Evolutionary conservation across 2,329 filamentous ascomycete species (phyloP), one percentile per base, ranked within the genome.

Genomic region (Aspergillus neoniger): DNA sequence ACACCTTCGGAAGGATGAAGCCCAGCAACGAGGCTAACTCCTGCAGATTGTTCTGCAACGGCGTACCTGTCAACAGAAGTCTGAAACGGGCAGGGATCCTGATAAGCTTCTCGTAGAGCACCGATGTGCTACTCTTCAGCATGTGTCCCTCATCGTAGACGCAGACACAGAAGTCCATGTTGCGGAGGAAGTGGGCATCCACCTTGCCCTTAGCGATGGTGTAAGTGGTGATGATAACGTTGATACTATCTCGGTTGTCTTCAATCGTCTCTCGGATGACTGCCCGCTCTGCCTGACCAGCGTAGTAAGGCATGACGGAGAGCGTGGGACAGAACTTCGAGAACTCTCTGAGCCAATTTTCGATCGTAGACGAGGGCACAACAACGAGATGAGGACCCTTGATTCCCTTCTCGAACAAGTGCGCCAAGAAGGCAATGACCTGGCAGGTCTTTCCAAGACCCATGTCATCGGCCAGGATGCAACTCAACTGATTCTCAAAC

Each of bases 401-500:
- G 72, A 79, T 83, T 64, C 79, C 86, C 30, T 85, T 85, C 70
- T 92, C 87, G 15, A 91, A 87, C 25, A 99, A 81, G 69, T 96
- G 89, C 15, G 92, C 90, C 49, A 99, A 83, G 69, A 99, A 92
- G 0, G 92, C 88, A 67, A 99, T 96, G 63, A 98, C 92, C 71
- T 99, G 94, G 69, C 92, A 97, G 0, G 95, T 99, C 81, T 99
- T 99, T 49, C 95, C 95, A 43, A 94, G 81, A 49, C 82, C 95
- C 95, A 99, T 99, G 73, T 99, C 95, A 73, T 99, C 95, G 1
- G 95, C 95, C 17, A 99, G 82, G 59, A 99, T 98, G 64, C 92
- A 94, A 49, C 91, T 94, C 55, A 96, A 85, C 28, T 88, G 83
- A 60, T 91, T 88, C 55, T 88, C 83, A 78, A 92, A 96, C 14